phyloP scores from a whole-genome alignment of 2,329 filamentous ascomycete species.

The Ophiostoma australiae region DNA sequence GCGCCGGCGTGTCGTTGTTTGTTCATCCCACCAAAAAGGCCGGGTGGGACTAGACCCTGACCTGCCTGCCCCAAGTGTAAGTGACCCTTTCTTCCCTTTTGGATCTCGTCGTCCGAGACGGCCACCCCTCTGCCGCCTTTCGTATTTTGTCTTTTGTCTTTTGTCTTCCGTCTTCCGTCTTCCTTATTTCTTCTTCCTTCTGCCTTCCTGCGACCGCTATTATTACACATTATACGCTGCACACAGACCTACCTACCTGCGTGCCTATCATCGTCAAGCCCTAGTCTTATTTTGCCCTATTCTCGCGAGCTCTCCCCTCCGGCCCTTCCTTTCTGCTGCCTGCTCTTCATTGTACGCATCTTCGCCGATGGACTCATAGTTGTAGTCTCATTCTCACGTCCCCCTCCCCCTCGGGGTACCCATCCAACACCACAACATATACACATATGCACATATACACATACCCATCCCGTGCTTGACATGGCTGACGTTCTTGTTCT shows the following conservation, averaged over 20 bases:
- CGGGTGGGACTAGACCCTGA: constrained; percentile 3
- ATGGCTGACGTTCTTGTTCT: constrained; percentile 33
- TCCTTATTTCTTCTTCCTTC: not conserved
- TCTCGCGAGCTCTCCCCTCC: not conserved
- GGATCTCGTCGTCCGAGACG: not conserved
- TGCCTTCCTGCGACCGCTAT: not conserved
- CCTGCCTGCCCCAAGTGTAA: not conserved
- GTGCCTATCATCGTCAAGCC: not conserved
- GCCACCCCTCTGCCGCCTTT: not conserved
- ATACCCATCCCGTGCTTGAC: not conserved
- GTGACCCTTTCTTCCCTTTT: constrained; percentile 8
- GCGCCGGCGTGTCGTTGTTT: not conserved
- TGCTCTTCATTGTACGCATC: not conserved
- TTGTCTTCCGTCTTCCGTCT: not conserved
- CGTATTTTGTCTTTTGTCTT: not conserved
- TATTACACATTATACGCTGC: not conserved
- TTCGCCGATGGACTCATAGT: not conserved
- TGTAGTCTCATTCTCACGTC: not conserved
- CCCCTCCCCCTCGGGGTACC: not conserved
- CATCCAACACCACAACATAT: not conserved
- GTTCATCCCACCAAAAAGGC: not conserved
- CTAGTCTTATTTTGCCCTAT: not conserved
- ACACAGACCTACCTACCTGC: not conserved
- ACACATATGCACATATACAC: not conserved
- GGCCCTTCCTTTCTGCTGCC: not conserved